Evolutionary conservation across 83 land plant genomes (phyloP), one percentile per base, ranked within the genome.

Genomic region (Larix sibirica): DNA sequence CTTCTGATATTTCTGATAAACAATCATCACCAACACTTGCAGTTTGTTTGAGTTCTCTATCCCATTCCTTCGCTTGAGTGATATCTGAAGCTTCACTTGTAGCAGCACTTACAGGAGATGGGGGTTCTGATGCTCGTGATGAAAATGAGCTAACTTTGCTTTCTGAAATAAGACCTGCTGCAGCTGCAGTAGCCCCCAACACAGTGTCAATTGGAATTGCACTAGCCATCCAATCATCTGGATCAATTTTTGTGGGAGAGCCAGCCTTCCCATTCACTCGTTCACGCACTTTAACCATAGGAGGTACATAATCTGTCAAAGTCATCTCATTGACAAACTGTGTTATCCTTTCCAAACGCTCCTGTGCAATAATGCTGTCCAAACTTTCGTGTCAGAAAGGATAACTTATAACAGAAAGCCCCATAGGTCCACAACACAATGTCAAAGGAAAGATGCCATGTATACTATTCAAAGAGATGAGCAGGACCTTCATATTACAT

Each of bases 321-420:
- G 93, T 63, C 90, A 98, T 90, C 74, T 96, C 97, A 75, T 63
- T 91, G 63, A 95, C 94, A 84, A 92, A 95, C 69, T 95, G 88
- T 56, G 99, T 96, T 79, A 98, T 95, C 77, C 99, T 86, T 38
- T 98, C 95, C 80, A 98, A 83, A 21, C 99, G 97, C 88, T 98
- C 99, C 86, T 98, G 99, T 68, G 99, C 92, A 82, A 98, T 92
- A 62, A 98, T 98, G 81, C 99, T 98, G 96, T 64, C 40, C 80
- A 23, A 40, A 40, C 18, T 18, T 10, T 79, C 33, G 23, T 20
- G 60, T 80, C 23, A 79, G 78, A 80, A 84, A 24, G 33, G 8
- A 23, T 9, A 36, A 42, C 20, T 79, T 10, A 78, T n/a, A 40
- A 67, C 78, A 68, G 18, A 7, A 71, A 73, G 62, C n/a, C 58